These are phyloP conservation scores for Melanopsichium pennsylvanicum DNA, from an alignment of 1,284 basidiomycete species.

Conservation along the genomic window DNA sequence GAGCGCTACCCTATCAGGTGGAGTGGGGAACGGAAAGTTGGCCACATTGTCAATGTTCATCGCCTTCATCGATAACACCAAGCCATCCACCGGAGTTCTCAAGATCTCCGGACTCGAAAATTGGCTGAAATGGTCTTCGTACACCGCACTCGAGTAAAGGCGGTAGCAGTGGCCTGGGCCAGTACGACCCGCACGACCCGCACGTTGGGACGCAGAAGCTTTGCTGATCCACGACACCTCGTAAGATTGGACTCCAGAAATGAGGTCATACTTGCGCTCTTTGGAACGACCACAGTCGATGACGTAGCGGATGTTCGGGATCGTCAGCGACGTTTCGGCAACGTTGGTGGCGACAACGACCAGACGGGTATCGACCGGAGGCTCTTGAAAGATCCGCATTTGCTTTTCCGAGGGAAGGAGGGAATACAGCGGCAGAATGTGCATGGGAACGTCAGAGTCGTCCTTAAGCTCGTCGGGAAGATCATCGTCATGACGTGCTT, in stretches of 20 bases:
- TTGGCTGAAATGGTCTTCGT: conserved; percentile 86
- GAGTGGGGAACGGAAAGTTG: conserved; percentile 98
- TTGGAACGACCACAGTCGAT: conserved; percentile 80
- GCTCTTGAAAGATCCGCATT: conserved; percentile 76
- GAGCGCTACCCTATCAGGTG: conserved; percentile 83
- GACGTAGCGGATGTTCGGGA: conserved; percentile 79
- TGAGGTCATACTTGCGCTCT: conserved; percentile 77
- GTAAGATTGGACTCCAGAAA: conserved; percentile 76
- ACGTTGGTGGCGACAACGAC: conserved; percentile 81
- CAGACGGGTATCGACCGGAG: conserved; percentile 73
- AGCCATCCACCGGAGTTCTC: conserved; percentile 94
- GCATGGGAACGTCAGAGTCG: conserved; percentile 64
- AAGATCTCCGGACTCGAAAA: conserved; percentile 92
- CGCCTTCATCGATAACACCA: conserved; percentile 97
- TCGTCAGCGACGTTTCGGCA: conserved; percentile 80
- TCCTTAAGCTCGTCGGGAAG: conserved; percentile 51
- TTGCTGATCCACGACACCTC: conserved; percentile 79
- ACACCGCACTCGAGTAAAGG: conserved; percentile 78
- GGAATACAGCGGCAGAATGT: conserved; percentile 79
- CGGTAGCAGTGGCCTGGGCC: conserved; percentile 82
- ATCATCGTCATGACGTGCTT: conserved; percentile 45
- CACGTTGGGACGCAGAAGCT: conserved; percentile 76
- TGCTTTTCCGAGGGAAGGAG: conserved; percentile 77
- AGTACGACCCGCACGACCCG: conserved; percentile 79
- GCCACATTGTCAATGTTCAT: conserved; percentile 97